phyloP scores from a whole-genome alignment of 73 alveolate genomes.

The Paramecium biaurelia region DNA sequence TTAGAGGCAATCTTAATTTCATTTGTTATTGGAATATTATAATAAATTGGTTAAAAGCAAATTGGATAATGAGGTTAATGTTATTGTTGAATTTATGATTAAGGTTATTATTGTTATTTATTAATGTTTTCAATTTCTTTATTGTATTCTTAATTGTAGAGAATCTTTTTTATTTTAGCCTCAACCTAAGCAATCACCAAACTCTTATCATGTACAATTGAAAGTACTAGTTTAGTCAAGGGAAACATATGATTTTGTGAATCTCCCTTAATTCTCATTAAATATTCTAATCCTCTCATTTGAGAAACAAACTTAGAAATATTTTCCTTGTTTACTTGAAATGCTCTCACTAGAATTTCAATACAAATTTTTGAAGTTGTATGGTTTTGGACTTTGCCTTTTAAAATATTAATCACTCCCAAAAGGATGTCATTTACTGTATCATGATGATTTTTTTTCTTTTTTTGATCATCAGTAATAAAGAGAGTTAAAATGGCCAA shows the following conservation, averaged over 20 bases:
- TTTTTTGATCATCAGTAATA: neutral
- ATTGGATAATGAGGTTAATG: neutral
- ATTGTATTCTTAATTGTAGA: neutral
- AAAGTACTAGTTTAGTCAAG: slow-evolving; percentile 5
- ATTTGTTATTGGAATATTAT: neutral
- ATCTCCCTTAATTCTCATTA: neutral
- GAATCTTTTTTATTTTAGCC: neutral
- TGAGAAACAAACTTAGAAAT: neutral
- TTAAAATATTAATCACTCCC: neutral
- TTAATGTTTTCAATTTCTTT: slow-evolving; percentile 13
- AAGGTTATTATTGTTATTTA: neutral
- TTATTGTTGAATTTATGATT: neutral
- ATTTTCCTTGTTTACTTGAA: neutral
- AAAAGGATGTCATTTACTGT: neutral
- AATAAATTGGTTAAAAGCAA: neutral
- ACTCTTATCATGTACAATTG: neutral
- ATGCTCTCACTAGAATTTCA: slow-evolving; percentile 5
- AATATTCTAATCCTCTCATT: slow-evolving; percentile 7
- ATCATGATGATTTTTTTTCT: slow-evolving; percentile 7
- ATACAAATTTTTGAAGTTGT: slow-evolving; percentile 16
- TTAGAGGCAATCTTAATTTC: neutral
- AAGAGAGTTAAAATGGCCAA: neutral
- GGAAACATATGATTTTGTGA: neutral
- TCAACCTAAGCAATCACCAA: neutral
- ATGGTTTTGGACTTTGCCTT: neutral